These are phyloP conservation scores for Skeletonema potamos DNA, from an alignment of 108 stramenopile species.

Conservation along the genomic window DNA sequence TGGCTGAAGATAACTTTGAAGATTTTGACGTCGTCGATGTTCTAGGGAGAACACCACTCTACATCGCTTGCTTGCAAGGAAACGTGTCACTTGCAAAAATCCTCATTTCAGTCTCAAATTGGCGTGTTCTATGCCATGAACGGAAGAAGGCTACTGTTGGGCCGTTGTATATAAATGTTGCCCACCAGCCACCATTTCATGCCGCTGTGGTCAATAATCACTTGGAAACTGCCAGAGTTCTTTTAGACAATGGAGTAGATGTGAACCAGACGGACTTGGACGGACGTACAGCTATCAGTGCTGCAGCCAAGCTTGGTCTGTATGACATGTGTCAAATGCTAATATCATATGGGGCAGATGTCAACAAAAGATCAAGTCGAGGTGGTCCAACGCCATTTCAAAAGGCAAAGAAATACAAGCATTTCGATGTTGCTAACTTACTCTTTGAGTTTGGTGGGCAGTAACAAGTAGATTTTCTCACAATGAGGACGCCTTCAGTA, in stretches of 20 bases:
- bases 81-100: constrained; percentile 12
- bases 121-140: constrained; percentile 33
- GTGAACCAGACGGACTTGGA: constrained; percentile 25
- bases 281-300: constrained; percentile 26
- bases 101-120: constrained; percentile 25
- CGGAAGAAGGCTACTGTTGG: constrained; percentile 17
- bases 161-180: constrained; percentile 14
- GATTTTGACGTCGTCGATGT: constrained; percentile 35
- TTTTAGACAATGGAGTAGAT: constrained; percentile 32
- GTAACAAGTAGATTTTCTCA: too few relatives aligned
- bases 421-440: constrained; percentile 32
- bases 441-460: constrained; percentile 40
- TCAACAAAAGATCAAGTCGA: constrained; percentile 22
- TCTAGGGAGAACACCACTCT: constrained; percentile 33
- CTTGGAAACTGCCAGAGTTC: constrained; percentile 26
- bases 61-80: constrained; percentile 40
- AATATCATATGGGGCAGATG: constrained; percentile 33
- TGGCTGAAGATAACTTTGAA: constrained; percentile 16
- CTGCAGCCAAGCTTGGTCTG: constrained; percentile 32
- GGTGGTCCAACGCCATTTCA: constrained; percentile 41
- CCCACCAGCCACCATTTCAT: constrained; percentile 36
- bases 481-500: too few relatives aligned
- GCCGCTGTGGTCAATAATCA: constrained; percentile 41
- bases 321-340: constrained; percentile 35
- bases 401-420: constrained; percentile 43